phyloP scores from a whole-genome alignment of 768 basidiomycete species.

The Amanita inopinata region DNA sequence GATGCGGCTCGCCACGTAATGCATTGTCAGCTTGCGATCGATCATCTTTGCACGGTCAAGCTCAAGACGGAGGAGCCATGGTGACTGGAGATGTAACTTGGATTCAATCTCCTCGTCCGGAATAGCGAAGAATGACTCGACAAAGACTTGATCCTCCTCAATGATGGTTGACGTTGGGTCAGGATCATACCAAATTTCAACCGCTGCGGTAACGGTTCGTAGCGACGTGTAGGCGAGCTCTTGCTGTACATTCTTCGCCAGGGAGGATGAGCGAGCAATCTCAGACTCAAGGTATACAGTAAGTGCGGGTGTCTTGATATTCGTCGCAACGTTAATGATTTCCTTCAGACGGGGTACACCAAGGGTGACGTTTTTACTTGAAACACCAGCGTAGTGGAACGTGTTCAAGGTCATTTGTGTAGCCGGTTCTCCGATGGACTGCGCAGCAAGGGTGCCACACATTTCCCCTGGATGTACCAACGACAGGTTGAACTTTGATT shows the following conservation, averaged over 20 bases:
- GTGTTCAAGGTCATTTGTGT: constrained; percentile 99
- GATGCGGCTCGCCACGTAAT: constrained; percentile 87
- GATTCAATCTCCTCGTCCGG: constrained; percentile 93
- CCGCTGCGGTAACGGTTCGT: constrained; percentile 87
- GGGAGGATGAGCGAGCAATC: constrained; percentile 45
- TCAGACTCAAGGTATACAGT: constrained; percentile 79
- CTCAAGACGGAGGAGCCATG: constrained; percentile 95
- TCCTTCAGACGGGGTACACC: constrained; percentile 99
- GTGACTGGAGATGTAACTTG: constrained; percentile 86
- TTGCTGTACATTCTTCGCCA: constrained; percentile 86
- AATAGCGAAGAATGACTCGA: constrained; percentile 98
- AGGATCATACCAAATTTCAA: constrained; percentile 98
- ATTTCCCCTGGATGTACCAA: constrained; percentile 93
- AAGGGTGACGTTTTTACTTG: constrained; percentile 98
- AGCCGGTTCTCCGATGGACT: constrained; percentile 98
- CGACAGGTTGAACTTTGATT: constrained; percentile 92
- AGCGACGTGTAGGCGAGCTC: constrained; percentile 91
- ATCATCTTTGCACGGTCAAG: constrained; percentile 97
- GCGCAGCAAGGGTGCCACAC: constrained; percentile 96
- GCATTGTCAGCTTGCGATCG: constrained; percentile 92
- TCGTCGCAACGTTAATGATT: constrained; percentile 97
- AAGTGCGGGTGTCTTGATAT: constrained; percentile 98
- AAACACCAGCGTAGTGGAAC: constrained; percentile 99
- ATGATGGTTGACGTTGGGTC: constrained; percentile 88
- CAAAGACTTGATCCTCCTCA: constrained; percentile 91